Conservation (phyloP, 495 filamentous ascomycete genomes). For the Penicillium taxi region DNA sequence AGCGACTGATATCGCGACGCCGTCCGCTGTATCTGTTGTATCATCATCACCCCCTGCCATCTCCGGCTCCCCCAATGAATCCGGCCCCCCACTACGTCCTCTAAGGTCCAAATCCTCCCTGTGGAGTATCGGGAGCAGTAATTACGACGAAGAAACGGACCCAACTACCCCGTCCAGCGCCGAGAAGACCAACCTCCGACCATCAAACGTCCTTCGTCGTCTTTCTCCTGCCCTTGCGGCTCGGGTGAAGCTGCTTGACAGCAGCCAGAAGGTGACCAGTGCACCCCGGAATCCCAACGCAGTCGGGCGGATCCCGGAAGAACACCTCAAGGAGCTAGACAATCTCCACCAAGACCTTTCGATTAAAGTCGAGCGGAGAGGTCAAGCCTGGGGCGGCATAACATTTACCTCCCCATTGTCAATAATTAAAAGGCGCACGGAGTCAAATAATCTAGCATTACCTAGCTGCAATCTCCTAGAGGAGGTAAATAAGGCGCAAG, state of each 20-base stretch:
- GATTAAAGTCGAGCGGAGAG: conserved; percentile 48
- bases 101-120: conserved; percentile 39
- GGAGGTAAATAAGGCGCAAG: conserved; percentile 12
- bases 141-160: conserved; percentile 33
- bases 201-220: conserved; percentile 37
- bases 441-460: conserved; percentile 17
- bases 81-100: conserved; percentile 26
- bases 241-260: conserved; percentile 64
- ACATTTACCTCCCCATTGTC: conserved; percentile 9
- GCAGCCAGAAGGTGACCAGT: conserved; percentile 42
- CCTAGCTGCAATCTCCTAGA: conserved; percentile 13
- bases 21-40: conserved; percentile 24
- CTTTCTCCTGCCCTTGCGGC: conserved; percentile 66
- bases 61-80: conserved; percentile 26
- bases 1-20: conserved; percentile 23
- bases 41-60: conserved; percentile 25
- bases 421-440: conserved; percentile 10
- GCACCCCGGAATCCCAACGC: conserved; percentile 34
- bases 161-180: conserved; percentile 9
- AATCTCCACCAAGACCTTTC: conserved; percentile 52
- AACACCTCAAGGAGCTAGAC: conserved; percentile 62
- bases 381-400: conserved; percentile 55
- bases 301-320: conserved; percentile 66
- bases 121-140: conserved; percentile 33
- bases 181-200: conserved; percentile 24